Evolutionary conservation across 2,329 filamentous ascomycete species (phyloP).

Genomic region (Colletotrichum higginsianum): DNA sequence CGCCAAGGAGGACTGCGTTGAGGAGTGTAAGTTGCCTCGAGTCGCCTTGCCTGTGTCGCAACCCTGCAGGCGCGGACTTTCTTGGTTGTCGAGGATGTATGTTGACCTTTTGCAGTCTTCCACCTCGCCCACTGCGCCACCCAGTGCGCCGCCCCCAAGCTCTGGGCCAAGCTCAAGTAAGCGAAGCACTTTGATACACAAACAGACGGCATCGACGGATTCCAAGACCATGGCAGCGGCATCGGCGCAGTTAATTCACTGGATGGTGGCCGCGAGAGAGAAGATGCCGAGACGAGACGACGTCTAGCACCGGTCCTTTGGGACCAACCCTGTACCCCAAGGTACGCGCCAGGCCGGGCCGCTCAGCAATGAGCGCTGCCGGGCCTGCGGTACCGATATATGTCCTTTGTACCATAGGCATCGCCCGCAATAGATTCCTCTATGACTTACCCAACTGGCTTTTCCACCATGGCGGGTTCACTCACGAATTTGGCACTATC

Average conservation of each 20-base stretch:
- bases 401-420: constrained; percentile 45
- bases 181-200: constrained; percentile 43
- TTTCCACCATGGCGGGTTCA: background rate
- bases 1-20: constrained; percentile 94
- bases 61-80: background rate
- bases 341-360: constrained; percentile 17
- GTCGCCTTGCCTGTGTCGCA: background rate
- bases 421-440: constrained; percentile 45
- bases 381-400: constrained; percentile 29
- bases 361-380: constrained; percentile 9
- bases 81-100: background rate
- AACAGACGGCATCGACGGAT: constrained; percentile 14
- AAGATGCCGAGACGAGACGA: constrained; percentile 31
- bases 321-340: constrained; percentile 34
- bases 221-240: constrained; percentile 9
- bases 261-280: constrained; percentile 16
- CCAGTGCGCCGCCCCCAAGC: constrained; percentile 94
- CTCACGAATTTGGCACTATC: background rate
- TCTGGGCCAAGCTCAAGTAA: constrained; percentile 95
- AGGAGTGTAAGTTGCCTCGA: constrained; percentile 86
- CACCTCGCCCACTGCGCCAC: constrained; percentile 97
- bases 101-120: constrained; percentile 80
- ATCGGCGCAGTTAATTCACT: constrained; percentile 25
- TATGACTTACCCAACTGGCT: constrained; percentile 26
- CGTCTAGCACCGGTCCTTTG: constrained; percentile 21